These are phyloP conservation scores for Seminavis robusta DNA, from an alignment of 108 stramenopile species.

Conservation along the genomic window DNA sequence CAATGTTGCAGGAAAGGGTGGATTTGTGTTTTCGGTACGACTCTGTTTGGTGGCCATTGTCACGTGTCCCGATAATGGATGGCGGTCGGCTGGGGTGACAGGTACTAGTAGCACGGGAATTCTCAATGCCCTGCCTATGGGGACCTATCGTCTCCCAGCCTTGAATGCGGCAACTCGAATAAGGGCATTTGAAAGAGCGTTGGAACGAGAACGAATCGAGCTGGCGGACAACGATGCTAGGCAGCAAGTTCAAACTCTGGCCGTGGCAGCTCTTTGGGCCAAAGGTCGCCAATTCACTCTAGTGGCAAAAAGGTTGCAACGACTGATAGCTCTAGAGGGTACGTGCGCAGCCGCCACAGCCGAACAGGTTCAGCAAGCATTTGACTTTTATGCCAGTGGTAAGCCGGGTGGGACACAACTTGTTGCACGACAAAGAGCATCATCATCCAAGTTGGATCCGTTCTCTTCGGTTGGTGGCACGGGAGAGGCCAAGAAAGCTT, in stretches of 20 bases:
- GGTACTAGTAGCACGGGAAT: conserved; percentile 9
- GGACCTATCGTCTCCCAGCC: conserved; percentile 43
- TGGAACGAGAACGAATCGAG: conserved; percentile 29
- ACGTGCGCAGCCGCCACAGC: no score
- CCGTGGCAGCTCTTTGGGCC: conserved; percentile 56
- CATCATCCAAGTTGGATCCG: no score
- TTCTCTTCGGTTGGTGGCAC: conserved; percentile 77
- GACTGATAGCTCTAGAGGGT: no score
- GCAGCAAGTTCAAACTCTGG: conserved; percentile 36
- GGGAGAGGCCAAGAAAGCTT: conserved; percentile 61
- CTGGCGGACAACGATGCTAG: conserved; percentile 28
- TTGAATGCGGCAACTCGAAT: conserved; percentile 42
- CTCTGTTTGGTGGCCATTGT: conserved; percentile 74
- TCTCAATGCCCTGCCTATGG: conserved; percentile 50
- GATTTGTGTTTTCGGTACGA: conserved; percentile 39
- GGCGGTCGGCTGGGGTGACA: conserved; percentile 18
- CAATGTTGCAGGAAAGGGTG: conserved; percentile 33
- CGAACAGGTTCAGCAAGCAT: no score
- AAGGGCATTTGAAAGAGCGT: conserved; percentile 45
- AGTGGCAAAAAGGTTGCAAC: conserved; percentile 34
- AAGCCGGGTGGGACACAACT: no score
- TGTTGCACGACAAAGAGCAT: no score
- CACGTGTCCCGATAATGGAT: conserved; percentile 59
- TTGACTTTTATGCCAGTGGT: no score
- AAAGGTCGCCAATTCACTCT: conserved; percentile 41